Percentiles rank a stretch among this genome's conserved stretches.
These are phyloP conservation scores for Vitis riparia DNA, from an alignment of 164 flowering plant species.

Conservation along the genomic window DNA sequence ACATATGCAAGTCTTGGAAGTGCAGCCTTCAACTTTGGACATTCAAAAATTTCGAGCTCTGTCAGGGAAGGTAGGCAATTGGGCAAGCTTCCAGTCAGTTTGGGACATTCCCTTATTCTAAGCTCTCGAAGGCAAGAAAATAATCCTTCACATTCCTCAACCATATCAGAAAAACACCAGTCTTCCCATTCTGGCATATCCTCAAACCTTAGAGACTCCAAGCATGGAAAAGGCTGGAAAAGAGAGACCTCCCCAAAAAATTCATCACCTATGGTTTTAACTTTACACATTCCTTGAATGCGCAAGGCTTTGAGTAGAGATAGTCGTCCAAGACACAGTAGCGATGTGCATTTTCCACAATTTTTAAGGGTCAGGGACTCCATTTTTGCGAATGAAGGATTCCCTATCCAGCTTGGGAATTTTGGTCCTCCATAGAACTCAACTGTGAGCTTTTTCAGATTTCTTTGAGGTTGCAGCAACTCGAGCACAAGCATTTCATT, in stretches of 20 bases:
- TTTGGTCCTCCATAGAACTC: background rate
- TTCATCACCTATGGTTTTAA: background rate
- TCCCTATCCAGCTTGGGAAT: slow-evolving; percentile 13
- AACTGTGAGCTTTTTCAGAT: slow-evolving; percentile 9
- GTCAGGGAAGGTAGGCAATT: background rate
- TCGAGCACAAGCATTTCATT: slow-evolving; percentile 5
- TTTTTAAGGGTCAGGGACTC: background rate
- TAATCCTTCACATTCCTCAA: background rate
- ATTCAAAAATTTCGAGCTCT: no score
- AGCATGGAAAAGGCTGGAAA: background rate
- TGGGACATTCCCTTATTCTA: background rate
- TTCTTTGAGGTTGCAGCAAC: slow-evolving; percentile 7
- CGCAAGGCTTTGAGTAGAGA: background rate
- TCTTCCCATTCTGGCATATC: background rate
- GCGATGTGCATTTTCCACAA: background rate
- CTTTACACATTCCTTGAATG: background rate
- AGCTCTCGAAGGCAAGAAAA: background rate
- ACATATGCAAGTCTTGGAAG: no score
- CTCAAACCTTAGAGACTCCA: background rate
- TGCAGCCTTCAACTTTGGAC: no score
- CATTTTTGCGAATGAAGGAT: background rate
- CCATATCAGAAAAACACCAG: background rate
- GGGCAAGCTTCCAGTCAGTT: background rate
- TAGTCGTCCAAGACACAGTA: background rate
- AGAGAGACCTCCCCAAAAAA: slow-evolving; percentile 1